Conservation (phyloP, 805 yeast species). For the Crinitomyces ghanaensis region DNA sequence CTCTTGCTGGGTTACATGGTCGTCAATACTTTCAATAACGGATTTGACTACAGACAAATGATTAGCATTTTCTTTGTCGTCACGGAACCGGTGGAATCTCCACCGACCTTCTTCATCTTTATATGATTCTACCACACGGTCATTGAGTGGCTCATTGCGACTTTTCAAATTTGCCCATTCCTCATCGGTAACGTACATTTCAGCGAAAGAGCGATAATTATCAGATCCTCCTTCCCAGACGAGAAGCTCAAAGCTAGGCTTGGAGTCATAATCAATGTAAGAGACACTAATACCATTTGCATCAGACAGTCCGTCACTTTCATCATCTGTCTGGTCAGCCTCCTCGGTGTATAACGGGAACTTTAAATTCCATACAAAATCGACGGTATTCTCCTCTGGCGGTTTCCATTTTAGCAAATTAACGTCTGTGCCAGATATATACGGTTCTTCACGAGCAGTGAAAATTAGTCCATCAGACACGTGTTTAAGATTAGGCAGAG, state of each 20-base stretch:
- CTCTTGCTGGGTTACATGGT: slow-evolving; percentile 74
- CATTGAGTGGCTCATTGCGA: slow-evolving; percentile 72
- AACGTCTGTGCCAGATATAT: slow-evolving; percentile 78
- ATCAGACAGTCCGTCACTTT: no score
- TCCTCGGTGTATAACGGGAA: slow-evolving; percentile 52
- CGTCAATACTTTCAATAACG: slow-evolving; percentile 73
- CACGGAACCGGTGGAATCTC: slow-evolving; percentile 81
- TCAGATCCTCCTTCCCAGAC: slow-evolving; percentile 71
- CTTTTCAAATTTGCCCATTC: slow-evolving; percentile 73
- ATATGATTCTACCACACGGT: slow-evolving; percentile 77
- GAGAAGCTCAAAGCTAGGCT: slow-evolving; percentile 55
- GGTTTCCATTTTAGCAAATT: slow-evolving; percentile 94
- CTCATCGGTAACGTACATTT: slow-evolving; percentile 47
- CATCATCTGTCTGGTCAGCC: slow-evolving; percentile 41
- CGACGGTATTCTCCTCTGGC: slow-evolving; percentile 87
- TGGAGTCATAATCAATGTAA: slow-evolving; percentile 70
- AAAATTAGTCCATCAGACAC: slow-evolving; percentile 89
- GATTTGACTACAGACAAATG: slow-evolving; percentile 71
- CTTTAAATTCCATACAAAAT: slow-evolving; percentile 58
- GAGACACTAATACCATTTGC: no score
- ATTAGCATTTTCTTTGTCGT: slow-evolving; percentile 85
- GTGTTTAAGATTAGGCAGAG: slow-evolving; percentile 63
- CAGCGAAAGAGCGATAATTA: slow-evolving; percentile 52
- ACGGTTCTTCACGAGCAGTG: slow-evolving; percentile 83
- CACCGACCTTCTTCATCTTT: slow-evolving; percentile 58